Evolutionary conservation across 306 rosid species (phyloP).

Genomic region (Astragalus membranaceus): DNA sequence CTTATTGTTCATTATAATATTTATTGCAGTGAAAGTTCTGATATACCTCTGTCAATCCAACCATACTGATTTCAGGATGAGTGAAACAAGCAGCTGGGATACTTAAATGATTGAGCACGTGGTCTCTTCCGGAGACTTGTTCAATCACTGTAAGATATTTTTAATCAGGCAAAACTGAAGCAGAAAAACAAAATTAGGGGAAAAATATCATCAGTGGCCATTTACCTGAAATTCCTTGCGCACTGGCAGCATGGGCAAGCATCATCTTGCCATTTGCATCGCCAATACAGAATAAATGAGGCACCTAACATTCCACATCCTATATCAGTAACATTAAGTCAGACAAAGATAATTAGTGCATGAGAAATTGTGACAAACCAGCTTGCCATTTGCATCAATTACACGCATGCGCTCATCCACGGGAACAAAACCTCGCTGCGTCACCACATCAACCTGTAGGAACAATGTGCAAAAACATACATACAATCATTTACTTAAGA

Average conservation of each 20-base stretch:
- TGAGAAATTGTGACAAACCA: conserved; percentile 44
- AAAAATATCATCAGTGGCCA: conserved; percentile 3
- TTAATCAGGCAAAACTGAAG: conserved; percentile 3
- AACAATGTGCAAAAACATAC: conserved; percentile 5
- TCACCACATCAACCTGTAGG: conserved; percentile 69
- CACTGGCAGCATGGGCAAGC: conserved; percentile 99
- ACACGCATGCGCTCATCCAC: conserved; percentile 91
- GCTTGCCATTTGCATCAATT: conserved; percentile 70
- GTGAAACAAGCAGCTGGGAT: conserved; percentile 97
- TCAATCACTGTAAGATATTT: conserved; percentile 61
- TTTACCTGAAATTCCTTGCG: conserved; percentile 92
- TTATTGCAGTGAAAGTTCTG: background rate
- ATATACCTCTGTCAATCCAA: conserved; percentile 83
- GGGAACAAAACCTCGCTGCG: conserved; percentile 88
- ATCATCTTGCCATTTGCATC: conserved; percentile 98
- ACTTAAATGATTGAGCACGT: conserved; percentile 88
- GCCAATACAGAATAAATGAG: conserved; percentile 84
- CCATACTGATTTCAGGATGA: conserved; percentile 97
- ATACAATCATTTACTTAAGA: background rate
- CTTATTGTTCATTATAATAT: background rate
- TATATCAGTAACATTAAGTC: conserved; percentile 20
- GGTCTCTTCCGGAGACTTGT: conserved; percentile 92
- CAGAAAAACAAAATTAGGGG: background rate
- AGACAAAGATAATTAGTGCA: background rate
- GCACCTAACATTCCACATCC: conserved; percentile 55